phyloP scores from a whole-genome alignment of 1,284 basidiomycete species.

The Athelia psychrophila region DNA sequence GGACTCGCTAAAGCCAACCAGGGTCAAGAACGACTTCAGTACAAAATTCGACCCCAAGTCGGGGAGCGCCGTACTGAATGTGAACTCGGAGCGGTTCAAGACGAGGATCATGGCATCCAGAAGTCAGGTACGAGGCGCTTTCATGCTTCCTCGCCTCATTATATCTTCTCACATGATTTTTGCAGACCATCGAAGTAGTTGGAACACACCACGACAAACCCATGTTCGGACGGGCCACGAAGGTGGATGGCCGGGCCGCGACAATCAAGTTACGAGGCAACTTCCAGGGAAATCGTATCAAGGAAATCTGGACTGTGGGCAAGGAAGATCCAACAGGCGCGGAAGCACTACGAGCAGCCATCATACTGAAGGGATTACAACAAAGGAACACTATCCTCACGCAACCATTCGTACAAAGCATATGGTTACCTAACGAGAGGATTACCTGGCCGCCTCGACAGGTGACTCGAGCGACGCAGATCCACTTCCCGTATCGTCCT shows the following conservation, averaged over 20 bases:
- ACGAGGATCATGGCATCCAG: constrained; percentile 29
- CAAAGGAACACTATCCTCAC: constrained; percentile 35
- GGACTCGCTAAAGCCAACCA: constrained; percentile 33
- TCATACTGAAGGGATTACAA: constrained; percentile 50
- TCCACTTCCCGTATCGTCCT: constrained; percentile 11
- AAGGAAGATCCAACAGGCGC: constrained; percentile 51
- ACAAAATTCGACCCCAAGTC: constrained; percentile 19
- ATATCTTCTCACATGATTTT: background rate
- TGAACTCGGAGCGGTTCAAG: constrained; percentile 39
- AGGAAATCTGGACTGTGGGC: constrained; percentile 32
- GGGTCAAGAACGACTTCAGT: constrained; percentile 41
- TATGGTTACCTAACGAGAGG: constrained; percentile 36
- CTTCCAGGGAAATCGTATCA: constrained; percentile 2
- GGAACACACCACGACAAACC: background rate
- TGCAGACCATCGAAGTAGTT: background rate
- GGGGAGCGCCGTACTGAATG: constrained; percentile 23
- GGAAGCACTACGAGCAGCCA: constrained; percentile 40
- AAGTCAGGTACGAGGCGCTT: constrained; percentile 27
- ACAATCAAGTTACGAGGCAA: background rate
- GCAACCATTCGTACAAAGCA: constrained; percentile 57
- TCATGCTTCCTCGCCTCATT: too few relatives aligned
- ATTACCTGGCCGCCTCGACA: constrained; percentile 5
- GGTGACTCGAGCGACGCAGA: constrained; percentile 8
- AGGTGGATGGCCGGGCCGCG: background rate
- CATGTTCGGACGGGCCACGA: background rate